Percentiles rank a stretch among this genome's conserved stretches.
These are phyloP conservation scores for Tolypocladium album DNA, from an alignment of 2,329 filamentous ascomycete genomes.

Conservation along the genomic window DNA sequence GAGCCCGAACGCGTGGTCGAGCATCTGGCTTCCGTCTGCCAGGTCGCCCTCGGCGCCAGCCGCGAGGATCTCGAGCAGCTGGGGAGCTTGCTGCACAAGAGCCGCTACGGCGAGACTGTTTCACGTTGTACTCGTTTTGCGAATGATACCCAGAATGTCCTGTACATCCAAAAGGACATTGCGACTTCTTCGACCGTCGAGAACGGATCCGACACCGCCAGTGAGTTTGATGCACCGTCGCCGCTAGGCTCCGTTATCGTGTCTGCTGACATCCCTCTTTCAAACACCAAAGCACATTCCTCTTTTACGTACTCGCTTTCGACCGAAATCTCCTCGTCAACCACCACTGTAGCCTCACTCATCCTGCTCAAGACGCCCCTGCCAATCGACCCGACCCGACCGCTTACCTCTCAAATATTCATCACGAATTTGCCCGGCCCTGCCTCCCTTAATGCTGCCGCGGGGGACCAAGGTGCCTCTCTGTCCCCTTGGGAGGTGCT, in stretches of 20 bases:
- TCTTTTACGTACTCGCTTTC: slow-evolving; percentile 70
- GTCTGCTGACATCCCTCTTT: slow-evolving; percentile 2
- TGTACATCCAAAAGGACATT: slow-evolving; percentile 86
- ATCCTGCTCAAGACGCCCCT: slow-evolving; percentile 83
- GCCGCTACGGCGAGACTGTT: slow-evolving; percentile 65
- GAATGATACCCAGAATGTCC: slow-evolving; percentile 71
- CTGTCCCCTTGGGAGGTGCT: slow-evolving; percentile 85
- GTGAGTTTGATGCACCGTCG: slow-evolving; percentile 21
- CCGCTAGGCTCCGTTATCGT: not conserved
- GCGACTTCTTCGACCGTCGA: slow-evolving; percentile 40
- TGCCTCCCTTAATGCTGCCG: slow-evolving; percentile 55
- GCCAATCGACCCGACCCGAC: slow-evolving; percentile 73
- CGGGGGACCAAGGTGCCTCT: slow-evolving; percentile 59
- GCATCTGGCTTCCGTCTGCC: slow-evolving; percentile 59
- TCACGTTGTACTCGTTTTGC: slow-evolving; percentile 85
- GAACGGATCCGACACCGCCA: slow-evolving; percentile 33
- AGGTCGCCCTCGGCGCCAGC: slow-evolving; percentile 63
- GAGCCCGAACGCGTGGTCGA: slow-evolving; percentile 63
- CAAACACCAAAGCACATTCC: slow-evolving; percentile 23
- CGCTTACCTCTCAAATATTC: slow-evolving; percentile 80
- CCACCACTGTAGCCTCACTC: slow-evolving; percentile 75
- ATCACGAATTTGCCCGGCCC: slow-evolving; percentile 85
- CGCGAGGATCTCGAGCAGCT: slow-evolving; percentile 68
- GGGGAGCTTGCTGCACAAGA: slow-evolving; percentile 72
- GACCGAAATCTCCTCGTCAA: slow-evolving; percentile 68